Conservation (phyloP, 148 eudicot species). For the Vaccinium myrtillus region DNA sequence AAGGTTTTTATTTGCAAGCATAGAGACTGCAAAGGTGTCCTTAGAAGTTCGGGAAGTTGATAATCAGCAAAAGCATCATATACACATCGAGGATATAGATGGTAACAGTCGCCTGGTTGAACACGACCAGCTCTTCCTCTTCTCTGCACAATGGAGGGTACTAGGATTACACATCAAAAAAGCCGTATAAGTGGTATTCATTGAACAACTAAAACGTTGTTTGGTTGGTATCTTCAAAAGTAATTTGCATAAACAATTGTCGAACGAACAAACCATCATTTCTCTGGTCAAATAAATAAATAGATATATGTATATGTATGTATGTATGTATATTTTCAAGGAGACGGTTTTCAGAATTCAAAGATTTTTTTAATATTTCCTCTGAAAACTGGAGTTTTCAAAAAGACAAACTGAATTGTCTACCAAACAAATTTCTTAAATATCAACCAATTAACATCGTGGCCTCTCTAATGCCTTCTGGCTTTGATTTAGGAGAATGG, state of each 20-base stretch:
- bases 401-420: background rate
- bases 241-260: background rate
- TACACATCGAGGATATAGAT: slow-evolving; percentile 88
- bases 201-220: background rate
- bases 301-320: too few relatives aligned
- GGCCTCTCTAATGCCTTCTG: background rate
- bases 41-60: slow-evolving; percentile 92
- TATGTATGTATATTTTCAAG: too few relatives aligned
- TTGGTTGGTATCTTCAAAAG: background rate
- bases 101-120: slow-evolving; percentile 94
- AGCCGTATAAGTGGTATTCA: background rate
- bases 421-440: background rate
- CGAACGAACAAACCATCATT: background rate
- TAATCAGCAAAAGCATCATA: slow-evolving; percentile 89
- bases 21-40: slow-evolving; percentile 96
- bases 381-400: background rate
- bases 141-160: slow-evolving; percentile 47
- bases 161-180: background rate
- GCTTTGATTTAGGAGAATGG: background rate
- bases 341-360: background rate
- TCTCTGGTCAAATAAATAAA: background rate
- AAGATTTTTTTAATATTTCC: background rate
- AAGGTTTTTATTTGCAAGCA: slow-evolving; percentile 96
- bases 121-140: slow-evolving; percentile 99
- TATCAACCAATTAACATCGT: background rate